Evolutionary conservation across 768 basidiomycete species (phyloP).

Genomic region (Psilocybe tampanensis): DNA sequence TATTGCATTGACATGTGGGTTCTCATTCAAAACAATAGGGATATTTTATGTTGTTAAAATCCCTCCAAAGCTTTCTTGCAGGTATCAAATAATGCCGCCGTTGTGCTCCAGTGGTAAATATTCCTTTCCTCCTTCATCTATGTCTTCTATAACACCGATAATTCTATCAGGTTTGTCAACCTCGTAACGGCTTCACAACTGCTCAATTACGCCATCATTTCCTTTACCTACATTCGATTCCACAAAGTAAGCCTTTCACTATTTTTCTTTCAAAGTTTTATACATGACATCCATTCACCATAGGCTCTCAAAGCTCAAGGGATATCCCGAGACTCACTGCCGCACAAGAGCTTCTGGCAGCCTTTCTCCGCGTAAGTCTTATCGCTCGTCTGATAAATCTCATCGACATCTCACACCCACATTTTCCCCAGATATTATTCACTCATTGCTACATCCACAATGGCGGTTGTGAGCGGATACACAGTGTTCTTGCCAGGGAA

Average conservation of each 20-base stretch:
- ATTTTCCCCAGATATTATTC: constrained; percentile 43
- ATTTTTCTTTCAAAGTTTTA: not conserved
- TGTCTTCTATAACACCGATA: not conserved
- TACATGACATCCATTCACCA: not conserved
- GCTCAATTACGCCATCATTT: constrained; percentile 48
- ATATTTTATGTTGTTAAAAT: too few species aligned
- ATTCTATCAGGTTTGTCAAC: constrained; percentile 43
- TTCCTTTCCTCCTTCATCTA: not conserved
- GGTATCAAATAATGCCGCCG: constrained; percentile 47
- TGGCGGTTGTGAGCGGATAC: constrained; percentile 53
- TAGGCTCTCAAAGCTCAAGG: constrained; percentile 49
- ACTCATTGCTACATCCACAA: constrained; percentile 41
- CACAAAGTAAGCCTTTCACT: constrained; percentile 34
- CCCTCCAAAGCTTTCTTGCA: constrained; percentile 47
- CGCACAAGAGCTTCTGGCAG: constrained; percentile 50
- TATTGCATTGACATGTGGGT: constrained; percentile 39
- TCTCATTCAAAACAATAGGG: not conserved
- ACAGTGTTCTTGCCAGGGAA: constrained; percentile 53
- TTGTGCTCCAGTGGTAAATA: constrained; percentile 49
- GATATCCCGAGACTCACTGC: constrained; percentile 44
- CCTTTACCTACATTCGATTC: constrained; percentile 51
- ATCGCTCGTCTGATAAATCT: not conserved
- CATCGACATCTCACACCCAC: not conserved
- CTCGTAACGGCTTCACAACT: constrained; percentile 51
- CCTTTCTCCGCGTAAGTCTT: constrained; percentile 47